Evolutionary conservation across 75 land plant genomes (phyloP).

Genomic region (Cunninghamia lanceolata): DNA sequence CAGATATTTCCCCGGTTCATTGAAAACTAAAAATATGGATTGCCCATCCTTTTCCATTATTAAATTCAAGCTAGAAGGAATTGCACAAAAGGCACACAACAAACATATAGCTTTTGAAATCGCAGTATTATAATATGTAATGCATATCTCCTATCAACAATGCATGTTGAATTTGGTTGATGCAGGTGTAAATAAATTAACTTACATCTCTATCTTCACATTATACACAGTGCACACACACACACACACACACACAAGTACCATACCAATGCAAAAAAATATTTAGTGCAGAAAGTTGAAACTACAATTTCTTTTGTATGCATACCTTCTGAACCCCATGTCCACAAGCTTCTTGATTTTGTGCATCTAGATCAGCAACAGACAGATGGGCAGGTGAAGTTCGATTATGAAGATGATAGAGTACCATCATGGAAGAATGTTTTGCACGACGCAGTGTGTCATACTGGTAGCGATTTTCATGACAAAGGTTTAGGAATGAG

Average conservation of each 20-base stretch:
- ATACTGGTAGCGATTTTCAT: conserved; percentile 69
- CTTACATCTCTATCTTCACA: too few species aligned
- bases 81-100: neutral
- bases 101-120: neutral
- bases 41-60: neutral
- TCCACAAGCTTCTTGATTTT: conserved; percentile 48
- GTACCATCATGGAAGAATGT: conserved; percentile 83
- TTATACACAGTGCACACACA: too few species aligned
- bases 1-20: neutral
- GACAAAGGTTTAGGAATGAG: conserved; percentile 61
- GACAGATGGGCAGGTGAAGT: conserved; percentile 35
- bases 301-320: neutral
- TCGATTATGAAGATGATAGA: conserved; percentile 63
- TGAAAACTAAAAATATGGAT: too few species aligned
- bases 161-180: neutral
- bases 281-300: neutral
- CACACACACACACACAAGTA: too few species aligned
- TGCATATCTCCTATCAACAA: too few species aligned
- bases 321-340: conserved; percentile 40
- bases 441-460: conserved; percentile 83
- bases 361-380: conserved; percentile 37
- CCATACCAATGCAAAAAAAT: too few species aligned
- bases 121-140: too few species aligned
- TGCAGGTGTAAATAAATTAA: too few species aligned
- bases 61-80: neutral